phyloP scores from a whole-genome alignment of 352 stramenopile species.

The Albugo candida region DNA sequence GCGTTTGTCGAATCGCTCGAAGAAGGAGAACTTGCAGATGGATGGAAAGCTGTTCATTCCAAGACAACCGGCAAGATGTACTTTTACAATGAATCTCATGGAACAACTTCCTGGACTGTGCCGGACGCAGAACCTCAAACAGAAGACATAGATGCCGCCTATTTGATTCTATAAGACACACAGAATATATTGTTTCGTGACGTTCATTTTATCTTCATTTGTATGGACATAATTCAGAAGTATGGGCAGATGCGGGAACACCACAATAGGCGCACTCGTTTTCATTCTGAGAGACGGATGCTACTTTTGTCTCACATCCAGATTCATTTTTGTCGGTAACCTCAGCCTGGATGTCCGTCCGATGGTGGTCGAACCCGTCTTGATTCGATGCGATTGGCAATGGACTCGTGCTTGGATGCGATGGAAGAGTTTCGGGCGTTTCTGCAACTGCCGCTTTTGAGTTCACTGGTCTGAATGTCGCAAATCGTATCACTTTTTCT shows the following conservation, averaged over 20 bases:
- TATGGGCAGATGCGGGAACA: conserved; percentile 21
- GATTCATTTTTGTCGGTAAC: neutral
- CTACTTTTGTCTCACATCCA: neutral
- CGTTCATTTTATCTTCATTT: conserved; percentile 10
- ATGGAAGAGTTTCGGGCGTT: no score
- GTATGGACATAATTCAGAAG: conserved; percentile 31
- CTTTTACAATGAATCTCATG: conserved; percentile 63
- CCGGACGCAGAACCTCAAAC: conserved; percentile 11
- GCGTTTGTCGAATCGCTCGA: conserved; percentile 32
- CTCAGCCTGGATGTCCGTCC: no score
- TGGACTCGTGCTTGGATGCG: no score
- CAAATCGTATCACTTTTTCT: conserved; percentile 66
- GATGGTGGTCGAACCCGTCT: no score
- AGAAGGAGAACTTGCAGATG: conserved; percentile 13
- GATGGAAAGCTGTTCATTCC: conserved; percentile 50
- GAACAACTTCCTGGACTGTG: conserved; percentile 57
- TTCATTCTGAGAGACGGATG: conserved; percentile 7
- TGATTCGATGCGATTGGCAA: no score
- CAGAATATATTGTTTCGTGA: no score
- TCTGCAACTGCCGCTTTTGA: no score
- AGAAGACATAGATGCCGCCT: neutral
- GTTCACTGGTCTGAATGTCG: conserved; percentile 30
- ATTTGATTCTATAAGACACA: neutral
- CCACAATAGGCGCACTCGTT: conserved; percentile 24
- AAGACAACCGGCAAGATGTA: conserved; percentile 62